Evolutionary conservation across 345 rosid genomes (phyloP), one percentile per base, ranked within the genome.

Genomic region (Citrus sp.): DNA sequence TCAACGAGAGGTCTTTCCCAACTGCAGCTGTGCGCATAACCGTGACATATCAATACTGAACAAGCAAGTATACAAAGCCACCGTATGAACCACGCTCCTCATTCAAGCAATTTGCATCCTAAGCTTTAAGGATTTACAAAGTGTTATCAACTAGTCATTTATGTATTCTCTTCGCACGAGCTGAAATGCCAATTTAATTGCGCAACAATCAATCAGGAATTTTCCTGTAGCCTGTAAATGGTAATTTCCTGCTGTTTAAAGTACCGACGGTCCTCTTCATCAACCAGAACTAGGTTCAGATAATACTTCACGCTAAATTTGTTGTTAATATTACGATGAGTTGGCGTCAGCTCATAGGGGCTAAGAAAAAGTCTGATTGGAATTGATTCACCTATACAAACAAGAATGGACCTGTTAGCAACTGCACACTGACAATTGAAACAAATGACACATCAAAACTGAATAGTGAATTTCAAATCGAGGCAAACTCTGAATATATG

Each of bases 211-310:
- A 32, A 75, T 82, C 84, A 91, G 21, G 94, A 86, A 58, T 75
- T 78, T 81, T 92, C 99, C 83, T 88, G 87, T 83, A 92, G 88
- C 95, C 98, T 86, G 86, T 86, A 96, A 68, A 96, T 86, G 14
- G 98, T 93, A 64, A 96, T 89, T 82, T 96, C 99, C 79, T 96
- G 98, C 86, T 96, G 98, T 88, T 92, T 96, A 80, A 96, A 96
- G 79, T 96, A 96, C 70, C 98, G 90, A 49, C 98, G 93, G 77
- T 94, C 99, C 86, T 96, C 99, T 86, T 96, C 99, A 80, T 94
- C 98, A 2, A 96, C 95, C 74, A 96, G 88, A 67, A 96, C 98
- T 63, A 96, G 97, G 83, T 96, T 96, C 92, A 96, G 86, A 83
- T 89, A 94, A 72, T 96, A 94, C 84, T 96, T 96, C 76, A 94